Evolutionary conservation across 768 basidiomycete species (phyloP), one percentile per base, ranked within the genome.

Genomic region (Pisolithus sp.): DNA sequence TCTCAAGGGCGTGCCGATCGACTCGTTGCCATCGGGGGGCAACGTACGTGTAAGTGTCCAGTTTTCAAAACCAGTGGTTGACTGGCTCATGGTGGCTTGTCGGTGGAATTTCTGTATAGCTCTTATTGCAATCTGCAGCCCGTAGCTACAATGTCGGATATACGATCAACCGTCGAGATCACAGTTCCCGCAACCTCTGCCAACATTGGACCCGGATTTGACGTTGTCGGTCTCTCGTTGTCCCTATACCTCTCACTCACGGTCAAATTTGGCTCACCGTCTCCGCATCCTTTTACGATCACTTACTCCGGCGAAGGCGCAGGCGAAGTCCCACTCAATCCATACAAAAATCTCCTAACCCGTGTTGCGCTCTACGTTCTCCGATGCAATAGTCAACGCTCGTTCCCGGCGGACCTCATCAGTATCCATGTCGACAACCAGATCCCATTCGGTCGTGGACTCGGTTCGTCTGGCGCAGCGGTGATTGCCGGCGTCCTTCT

Each of bases 171-270:
- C 10, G 80, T 93, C 70, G 76, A 73, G 36, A 91, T 99, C 68
- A 80, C 77, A 56, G 87, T 98, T 48, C 95, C 95, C 9, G 93
- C 93, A n/a, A 97, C 95, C 2, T 93, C 94, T 56, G 95, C 95
- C 57, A 99, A 99, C 74, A 93, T 99, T 63, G 95, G 95, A 2
- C 95, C 95, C 38, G 95, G 95, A 23, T 99, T 99, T 70, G 96
- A 99, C 68, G 96, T 98, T 56, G 93, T 97, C 57, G 96, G 96
- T n/a, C 85, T 99, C 56, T 94, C 95, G 0, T 83, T 98, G 21
- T 92, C 91, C 1, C 80, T 96, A 28, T 78, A 85, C 58, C 80
- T 97, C 59, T 85, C 82, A 15, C 77, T 98, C 61, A 77, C 77
- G 44, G 85, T 93, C 60, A 74, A 74, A 45, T 62, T 77, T 12